phyloP scores from a whole-genome alignment of 495 filamentous ascomycete genomes.

The Terfezia claveryi region DNA sequence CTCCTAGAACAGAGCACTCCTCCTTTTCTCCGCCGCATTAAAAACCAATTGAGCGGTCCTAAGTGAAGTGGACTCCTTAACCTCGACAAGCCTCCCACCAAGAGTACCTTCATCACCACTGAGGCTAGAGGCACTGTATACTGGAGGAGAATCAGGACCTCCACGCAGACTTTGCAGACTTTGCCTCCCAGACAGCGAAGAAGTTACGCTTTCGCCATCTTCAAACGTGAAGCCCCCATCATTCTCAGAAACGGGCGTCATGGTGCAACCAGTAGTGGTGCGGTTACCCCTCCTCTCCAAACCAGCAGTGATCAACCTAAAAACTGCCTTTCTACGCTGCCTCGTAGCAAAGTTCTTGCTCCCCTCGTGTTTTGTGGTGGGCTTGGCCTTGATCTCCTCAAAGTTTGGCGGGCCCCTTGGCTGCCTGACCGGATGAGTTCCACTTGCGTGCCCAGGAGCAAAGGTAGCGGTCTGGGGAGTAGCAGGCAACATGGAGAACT shows the following conservation, averaged over 20 bases:
- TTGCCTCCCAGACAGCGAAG: slow-evolving; percentile 55
- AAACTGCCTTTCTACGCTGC: slow-evolving; percentile 75
- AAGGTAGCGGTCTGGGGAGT: slow-evolving; percentile 76
- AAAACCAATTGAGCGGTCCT: slow-evolving; percentile 74
- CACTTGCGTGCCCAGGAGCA: slow-evolving; percentile 77
- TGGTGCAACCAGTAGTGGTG: slow-evolving; percentile 43
- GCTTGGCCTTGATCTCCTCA: slow-evolving; percentile 75
- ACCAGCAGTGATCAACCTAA: slow-evolving; percentile 75
- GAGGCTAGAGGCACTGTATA: slow-evolving; percentile 38
- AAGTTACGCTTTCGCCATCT: slow-evolving; percentile 65
- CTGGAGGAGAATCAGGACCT: slow-evolving; percentile 37
- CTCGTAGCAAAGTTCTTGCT: slow-evolving; percentile 97
- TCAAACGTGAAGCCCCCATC: slow-evolving; percentile 52
- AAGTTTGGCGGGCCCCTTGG: slow-evolving; percentile 79
- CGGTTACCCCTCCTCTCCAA: slow-evolving; percentile 48
- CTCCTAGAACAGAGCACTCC: slow-evolving; percentile 38
- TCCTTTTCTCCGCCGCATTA: slow-evolving; percentile 77
- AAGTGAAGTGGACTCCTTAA: slow-evolving; percentile 28
- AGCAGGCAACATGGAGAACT: slow-evolving; percentile 50
- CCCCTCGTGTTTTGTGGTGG: slow-evolving; percentile 82
- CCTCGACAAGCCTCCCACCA: slow-evolving; percentile 28
- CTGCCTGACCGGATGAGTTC: slow-evolving; percentile 85
- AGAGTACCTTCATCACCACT: slow-evolving; percentile 39
- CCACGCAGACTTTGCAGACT: slow-evolving; percentile 64
- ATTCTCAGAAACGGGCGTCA: slow-evolving; percentile 68